Base-by-base conservation (phyloP, 2,329 filamentous ascomycete species). In the Diplodia mutila region DNA sequence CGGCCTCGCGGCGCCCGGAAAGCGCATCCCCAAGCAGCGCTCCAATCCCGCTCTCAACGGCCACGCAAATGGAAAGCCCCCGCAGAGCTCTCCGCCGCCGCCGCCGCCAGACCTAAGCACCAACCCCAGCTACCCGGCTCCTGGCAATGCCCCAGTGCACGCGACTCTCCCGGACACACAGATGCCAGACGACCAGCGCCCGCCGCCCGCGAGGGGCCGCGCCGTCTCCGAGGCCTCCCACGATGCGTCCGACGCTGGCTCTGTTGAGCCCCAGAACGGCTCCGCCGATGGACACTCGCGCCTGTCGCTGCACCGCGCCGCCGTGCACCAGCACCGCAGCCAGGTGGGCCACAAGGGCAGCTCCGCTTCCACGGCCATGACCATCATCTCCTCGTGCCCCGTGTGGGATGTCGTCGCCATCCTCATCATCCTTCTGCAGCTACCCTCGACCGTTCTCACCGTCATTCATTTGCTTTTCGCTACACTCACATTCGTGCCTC, bases 321-420 rank as follows among this genome's bases (percentile, higher is more conserved):
- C 42, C 75, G 87, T 90, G 74, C 90, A 90, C 77, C 86, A 72
- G 68, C 52, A 86, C 49, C 66, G 66, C 34, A 61, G 48, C 57
- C 37, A 39, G 46, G 48, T 63, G 21, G 55, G 54, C 66, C 90
- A 91, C 72, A 88, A 91, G 72, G 68, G 70, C 76, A 84, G 89
- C 66, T 91, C 91, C 68, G 88, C 91, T 57, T 81, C 97, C 72
- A 89, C 91, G 73, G 90, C 91, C 70, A 87, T 92, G 72, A 97
- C 93, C 66, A 94, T 98, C 74, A 87, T 98, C 77, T 89, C 89
- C 75, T 93, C 93, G 64, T 94, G 94, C 75, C 94, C 94, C 65
- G 89, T 97, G 76, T 91, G 93, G 82, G 94, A 98, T 82, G 97
- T 94, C 69, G 92, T 97, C 80, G 93, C 94, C 77, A 97, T 98